These are phyloP conservation scores for Arthrobotrys conoides DNA, from an alignment of 2,329 filamentous ascomycete genomes.

Conservation along the genomic window DNA sequence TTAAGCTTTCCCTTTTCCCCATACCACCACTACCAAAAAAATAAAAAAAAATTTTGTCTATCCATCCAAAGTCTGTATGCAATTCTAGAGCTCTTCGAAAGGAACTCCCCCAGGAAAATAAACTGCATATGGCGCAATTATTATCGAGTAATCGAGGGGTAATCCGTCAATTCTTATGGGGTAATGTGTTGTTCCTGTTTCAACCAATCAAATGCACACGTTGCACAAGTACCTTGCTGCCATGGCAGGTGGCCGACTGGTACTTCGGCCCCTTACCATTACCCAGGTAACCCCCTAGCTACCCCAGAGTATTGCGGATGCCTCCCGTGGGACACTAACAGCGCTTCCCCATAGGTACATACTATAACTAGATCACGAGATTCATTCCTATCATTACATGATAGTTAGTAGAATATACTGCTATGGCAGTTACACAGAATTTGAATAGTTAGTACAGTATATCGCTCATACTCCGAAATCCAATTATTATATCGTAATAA, in stretches of 20 bases:
- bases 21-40: no score
- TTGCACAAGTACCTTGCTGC: constrained; percentile 35
- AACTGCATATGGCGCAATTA: constrained; percentile 42
- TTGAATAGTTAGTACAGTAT: neutral
- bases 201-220: constrained; percentile 41
- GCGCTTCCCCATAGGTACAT: neutral
- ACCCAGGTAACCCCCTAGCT: no score
- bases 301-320: constrained; percentile 7
- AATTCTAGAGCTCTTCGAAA: constrained; percentile 13
- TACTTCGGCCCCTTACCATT: constrained; percentile 49
- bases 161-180: constrained; percentile 42
- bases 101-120: no score
- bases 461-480: constrained; percentile 5
- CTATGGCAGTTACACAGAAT: no score
- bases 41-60: no score
- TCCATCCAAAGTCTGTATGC: no score
- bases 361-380: neutral
- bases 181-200: constrained; percentile 37
- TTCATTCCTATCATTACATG: no score
- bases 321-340: neutral
- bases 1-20: constrained; percentile 30
- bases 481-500: constrained; percentile 18
- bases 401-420: no score
- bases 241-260: constrained; percentile 52
- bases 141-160: constrained; percentile 59